These are phyloP conservation scores for Castanea crenata DNA, from an alignment of 306 rosid genomes.

Conservation along the genomic window DNA sequence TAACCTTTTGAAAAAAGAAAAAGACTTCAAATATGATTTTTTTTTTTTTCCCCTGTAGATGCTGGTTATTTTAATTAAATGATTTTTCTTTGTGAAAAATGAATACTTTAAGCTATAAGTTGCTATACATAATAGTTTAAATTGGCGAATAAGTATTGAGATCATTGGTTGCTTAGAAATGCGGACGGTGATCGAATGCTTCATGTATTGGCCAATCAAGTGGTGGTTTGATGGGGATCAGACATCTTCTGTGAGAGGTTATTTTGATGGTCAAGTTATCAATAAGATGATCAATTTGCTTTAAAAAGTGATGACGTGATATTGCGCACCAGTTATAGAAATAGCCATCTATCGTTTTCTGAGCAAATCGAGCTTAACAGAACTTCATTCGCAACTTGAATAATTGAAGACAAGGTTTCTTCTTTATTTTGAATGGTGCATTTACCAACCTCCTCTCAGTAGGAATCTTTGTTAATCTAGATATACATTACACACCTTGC, in stretches of 20 bases:
- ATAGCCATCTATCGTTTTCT: background rate
- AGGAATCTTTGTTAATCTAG: background rate
- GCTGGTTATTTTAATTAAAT: background rate
- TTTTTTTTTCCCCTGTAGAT: background rate
- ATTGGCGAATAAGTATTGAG: background rate
- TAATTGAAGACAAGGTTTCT: background rate
- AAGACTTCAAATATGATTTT: background rate
- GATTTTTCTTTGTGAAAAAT: background rate
- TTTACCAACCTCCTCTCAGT: too few species aligned
- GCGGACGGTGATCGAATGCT: background rate
- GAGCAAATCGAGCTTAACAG: background rate
- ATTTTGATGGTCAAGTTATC: background rate
- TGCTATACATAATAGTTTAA: background rate
- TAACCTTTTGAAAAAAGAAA: background rate
- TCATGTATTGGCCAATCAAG: background rate
- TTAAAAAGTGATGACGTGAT: background rate
- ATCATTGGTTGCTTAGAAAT: background rate
- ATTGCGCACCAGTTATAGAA: background rate
- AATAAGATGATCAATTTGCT: background rate
- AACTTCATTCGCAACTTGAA: background rate
- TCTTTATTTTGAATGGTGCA: background rate
- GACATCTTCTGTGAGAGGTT: background rate
- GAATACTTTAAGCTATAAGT: background rate
- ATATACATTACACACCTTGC: background rate
- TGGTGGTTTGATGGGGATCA: background rate